These are phyloP conservation scores for Boletus pseudo-olivaceus DNA, from an alignment of 768 basidiomycete genomes.

Conservation along the genomic window DNA sequence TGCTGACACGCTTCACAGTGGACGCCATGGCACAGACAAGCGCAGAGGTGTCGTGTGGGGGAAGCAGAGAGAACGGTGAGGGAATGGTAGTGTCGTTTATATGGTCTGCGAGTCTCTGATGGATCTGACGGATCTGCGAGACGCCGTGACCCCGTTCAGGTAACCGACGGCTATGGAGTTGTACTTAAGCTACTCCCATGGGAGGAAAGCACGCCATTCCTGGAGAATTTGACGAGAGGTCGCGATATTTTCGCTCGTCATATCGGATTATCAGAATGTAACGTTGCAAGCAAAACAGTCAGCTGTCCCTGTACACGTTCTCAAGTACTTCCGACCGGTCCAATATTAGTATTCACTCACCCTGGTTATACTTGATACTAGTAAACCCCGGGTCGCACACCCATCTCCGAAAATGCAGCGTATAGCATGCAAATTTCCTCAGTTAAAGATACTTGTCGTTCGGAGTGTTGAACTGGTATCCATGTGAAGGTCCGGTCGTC, in stretches of 20 bases:
- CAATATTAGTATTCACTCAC: background rate
- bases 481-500: background rate
- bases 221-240: background rate
- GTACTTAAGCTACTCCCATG: constrained; percentile 5
- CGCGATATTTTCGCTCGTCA: background rate
- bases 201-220: constrained; percentile 23
- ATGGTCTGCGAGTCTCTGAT: background rate
- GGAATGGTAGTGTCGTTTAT: background rate
- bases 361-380: too few species aligned
- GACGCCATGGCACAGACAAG: constrained; percentile 31
- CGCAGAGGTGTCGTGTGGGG: background rate
- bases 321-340: background rate
- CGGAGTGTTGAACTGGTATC: background rate
- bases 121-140: background rate
- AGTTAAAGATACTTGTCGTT: too few species aligned
- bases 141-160: background rate
- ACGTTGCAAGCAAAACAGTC: background rate
- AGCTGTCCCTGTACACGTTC: background rate
- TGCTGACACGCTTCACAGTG: constrained; percentile 47
- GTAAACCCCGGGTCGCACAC: too few species aligned
- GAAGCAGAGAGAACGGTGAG: background rate
- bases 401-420: too few species aligned
- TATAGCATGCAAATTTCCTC: too few species aligned
- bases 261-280: too few species aligned
- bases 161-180: background rate